Base-by-base conservation (phyloP, 495 filamentous ascomycete species). In the Recurvomyces mirabilis region DNA sequence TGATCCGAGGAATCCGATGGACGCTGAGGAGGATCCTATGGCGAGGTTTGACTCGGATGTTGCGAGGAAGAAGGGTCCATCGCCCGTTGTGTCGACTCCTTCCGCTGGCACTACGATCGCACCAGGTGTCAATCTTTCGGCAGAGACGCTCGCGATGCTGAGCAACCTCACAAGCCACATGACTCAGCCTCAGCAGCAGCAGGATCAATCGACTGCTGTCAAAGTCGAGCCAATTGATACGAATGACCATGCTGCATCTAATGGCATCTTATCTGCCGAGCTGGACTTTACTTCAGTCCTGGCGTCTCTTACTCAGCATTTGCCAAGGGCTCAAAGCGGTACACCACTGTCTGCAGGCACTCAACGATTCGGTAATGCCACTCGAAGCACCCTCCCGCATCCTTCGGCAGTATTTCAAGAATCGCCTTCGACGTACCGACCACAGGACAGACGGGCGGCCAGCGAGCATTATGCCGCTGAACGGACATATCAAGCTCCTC, bases 1-100 rank as follows among this genome's bases (percentile, higher is more conserved):
- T 48, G 66, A 69, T 56, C 66, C 66, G 20, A 54, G 56, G 26
- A 54, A 57, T 20, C 66, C 66, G 5, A 26, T 45, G 36, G 19
- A 38, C 4, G 25, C 47, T 11, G 13, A 25, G 38, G 38, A 19
- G 2, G 42, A 29, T 13, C 40, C 44, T n/a, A 33, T 41, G 26
- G 40, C 51, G 13, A 33, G 37, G 14, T 50, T 46, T 21, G 51
- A 54, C 33, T 46, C 40, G 4, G 46, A 50, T 38, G 15, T 53
- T 20, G 49, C 43, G 12, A 38, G 50, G n/a, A 48, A 40, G 19
- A 29, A 29, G 26, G n/a, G 26, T 29, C 26, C 26, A 29, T 29
- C 26, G n/a, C 7, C n/a, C 26, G 26, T 7, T n/a, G n/a, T 7
- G 26, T 7, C 26, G 26, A 29, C 7, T 29, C 26, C n/a, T 7